Evolutionary conservation across 202 grass and related monocot species (phyloP), one percentile per base, ranked within the genome.

Genomic region (Elaeis oleifera): DNA sequence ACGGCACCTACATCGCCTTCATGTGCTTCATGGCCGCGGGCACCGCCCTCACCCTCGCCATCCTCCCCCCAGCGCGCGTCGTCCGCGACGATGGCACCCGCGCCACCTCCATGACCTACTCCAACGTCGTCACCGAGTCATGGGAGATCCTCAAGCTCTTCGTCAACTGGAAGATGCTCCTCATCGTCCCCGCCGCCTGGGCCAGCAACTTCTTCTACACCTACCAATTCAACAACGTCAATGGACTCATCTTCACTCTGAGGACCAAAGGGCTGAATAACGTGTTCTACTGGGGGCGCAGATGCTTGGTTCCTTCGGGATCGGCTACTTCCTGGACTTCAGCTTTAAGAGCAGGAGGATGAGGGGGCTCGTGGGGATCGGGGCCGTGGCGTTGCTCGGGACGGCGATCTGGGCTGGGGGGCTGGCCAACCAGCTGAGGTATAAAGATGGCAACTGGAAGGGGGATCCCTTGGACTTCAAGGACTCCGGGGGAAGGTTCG

Each of bases 161-260:
- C 82, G 16, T 65, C 61, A 74, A 97, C 64, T 86, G 88, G 87
- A 79, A 4, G 80, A 97, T 97, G 92, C 79, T 97, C 63, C 81
- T 97, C 58, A 80, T 89, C 70, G 73, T 86, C 1, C 84, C 88
- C 3, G 82, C 88, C 14, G 79, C 92, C 0, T 97, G 88, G 92
- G 88, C 82, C 9, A 89, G 81, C 80, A 97, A 92, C 74, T 92
- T 92, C 84, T 97, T 97, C 84, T 97, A 97, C 82, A 86, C 62
- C 6, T 92, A 97, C 77, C 92, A 97, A 69, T 97, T 97, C 88
- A 97, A 92, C 84, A 81, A 92, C 74, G 92, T 97, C 52, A 92
- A 97, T 16, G 82, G 88, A 31, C 4, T 54, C 9, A 75, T 97
- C 74, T 97, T 97, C 79, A 81, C 70, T 1, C 77, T 97, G 15